Evolutionary conservation across 2,329 filamentous ascomycete genomes (phyloP).

Genomic region (Beauveria rudraprayagi): DNA sequence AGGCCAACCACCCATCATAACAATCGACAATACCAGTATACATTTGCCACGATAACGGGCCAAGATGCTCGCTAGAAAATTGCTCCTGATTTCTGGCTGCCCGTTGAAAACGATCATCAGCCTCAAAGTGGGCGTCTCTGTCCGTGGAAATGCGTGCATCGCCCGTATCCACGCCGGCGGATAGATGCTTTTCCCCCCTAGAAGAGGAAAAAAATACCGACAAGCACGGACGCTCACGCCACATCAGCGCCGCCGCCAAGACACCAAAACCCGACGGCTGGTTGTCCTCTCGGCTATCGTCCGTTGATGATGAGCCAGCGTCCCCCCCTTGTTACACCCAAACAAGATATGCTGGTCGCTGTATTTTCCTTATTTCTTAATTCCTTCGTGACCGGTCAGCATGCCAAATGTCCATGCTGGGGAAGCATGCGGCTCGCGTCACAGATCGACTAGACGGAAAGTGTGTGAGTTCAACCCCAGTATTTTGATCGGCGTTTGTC

Average conservation of each 20-base stretch:
- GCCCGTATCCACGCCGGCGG: slow-evolving; percentile 1
- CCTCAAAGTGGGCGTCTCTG: neutral
- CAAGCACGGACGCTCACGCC: neutral
- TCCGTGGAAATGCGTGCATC: neutral
- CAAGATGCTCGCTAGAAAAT: too few species aligned
- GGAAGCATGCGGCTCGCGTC: neutral
- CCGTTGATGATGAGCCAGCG: neutral
- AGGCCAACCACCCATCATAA: too few species aligned
- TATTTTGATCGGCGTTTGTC: neutral
- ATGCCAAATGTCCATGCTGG: neutral
- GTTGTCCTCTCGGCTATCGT: slow-evolving; percentile 4
- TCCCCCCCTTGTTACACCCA: too few species aligned
- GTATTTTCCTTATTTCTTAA: too few species aligned
- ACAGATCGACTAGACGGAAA: slow-evolving; percentile 3
- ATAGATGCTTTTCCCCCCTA: neutral
- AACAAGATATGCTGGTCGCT: too few species aligned
- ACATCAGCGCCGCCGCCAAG: neutral
- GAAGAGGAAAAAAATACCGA: neutral
- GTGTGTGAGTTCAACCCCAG: slow-evolving; percentile 3
- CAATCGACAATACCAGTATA: too few species aligned
- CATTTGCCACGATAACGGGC: too few species aligned
- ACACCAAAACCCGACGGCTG: neutral
- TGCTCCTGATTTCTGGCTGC: neutral
- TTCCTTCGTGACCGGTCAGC: neutral
- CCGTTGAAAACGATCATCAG: neutral